Percentiles rank a stretch among this genome's conserved stretches.
Conservation (phyloP, 495 filamentous ascomycete genomes). For the Xylaria intraflava region DNA sequence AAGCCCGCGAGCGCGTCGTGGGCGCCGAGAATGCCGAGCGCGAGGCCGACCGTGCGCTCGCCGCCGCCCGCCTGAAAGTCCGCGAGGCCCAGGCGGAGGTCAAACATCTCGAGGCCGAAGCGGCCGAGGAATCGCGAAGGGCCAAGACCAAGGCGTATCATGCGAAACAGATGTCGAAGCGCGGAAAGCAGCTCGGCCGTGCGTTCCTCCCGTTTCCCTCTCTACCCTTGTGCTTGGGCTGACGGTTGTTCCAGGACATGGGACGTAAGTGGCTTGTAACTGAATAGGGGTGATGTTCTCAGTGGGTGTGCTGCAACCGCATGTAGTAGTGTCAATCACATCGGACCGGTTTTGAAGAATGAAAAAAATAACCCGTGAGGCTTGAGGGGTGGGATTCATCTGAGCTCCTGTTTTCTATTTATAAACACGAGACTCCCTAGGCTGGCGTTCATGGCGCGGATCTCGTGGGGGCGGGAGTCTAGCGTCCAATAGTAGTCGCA, state of each 20-base stretch:
- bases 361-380: too few relatives aligned
- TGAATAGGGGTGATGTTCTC: background rate
- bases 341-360: too few relatives aligned
- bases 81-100: conserved; percentile 57
- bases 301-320: too few relatives aligned
- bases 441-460: too few relatives aligned
- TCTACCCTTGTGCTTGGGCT: background rate
- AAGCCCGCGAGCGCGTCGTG: conserved; percentile 52
- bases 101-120: conserved; percentile 55
- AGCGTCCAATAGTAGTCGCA: too few relatives aligned
- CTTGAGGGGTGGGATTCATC: too few relatives aligned
- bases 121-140: conserved; percentile 49
- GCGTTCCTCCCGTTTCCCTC: conserved; percentile 21
- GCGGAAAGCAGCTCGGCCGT: conserved; percentile 60
- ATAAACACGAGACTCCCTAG: too few relatives aligned
- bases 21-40: conserved; percentile 53
- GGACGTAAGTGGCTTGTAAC: background rate
- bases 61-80: conserved; percentile 49
- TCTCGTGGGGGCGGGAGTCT: too few relatives aligned
- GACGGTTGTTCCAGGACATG: conserved; percentile 6
- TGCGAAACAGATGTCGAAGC: conserved; percentile 55
- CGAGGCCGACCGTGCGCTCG: conserved; percentile 56
- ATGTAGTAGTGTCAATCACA: too few relatives aligned
- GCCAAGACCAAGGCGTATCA: conserved; percentile 64
- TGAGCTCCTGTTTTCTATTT: too few relatives aligned